Evolutionary conservation across 495 filamentous ascomycete genomes (phyloP).

Genomic region (Penicillium daleae): DNA sequence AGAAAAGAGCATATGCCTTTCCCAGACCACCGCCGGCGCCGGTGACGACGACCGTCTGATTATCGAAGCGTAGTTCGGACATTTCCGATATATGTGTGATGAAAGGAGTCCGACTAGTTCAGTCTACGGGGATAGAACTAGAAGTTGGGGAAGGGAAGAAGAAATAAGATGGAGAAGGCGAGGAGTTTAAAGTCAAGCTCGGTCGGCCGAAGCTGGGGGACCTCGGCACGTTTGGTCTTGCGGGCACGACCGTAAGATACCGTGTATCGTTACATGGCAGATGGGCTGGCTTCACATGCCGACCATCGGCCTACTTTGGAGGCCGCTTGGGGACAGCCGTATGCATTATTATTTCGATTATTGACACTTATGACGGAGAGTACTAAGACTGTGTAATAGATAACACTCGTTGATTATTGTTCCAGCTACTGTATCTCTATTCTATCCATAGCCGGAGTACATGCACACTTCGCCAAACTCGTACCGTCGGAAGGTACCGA

Average conservation of each 20-base stretch:
- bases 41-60: conserved; percentile 95
- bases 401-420: not conserved
- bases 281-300: conserved; percentile 48
- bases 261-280: conserved; percentile 35
- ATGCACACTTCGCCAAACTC: not conserved
- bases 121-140: conserved; percentile 23
- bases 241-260: conserved; percentile 18
- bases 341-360: not conserved
- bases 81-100: conserved; percentile 52
- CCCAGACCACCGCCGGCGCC: conserved; percentile 95
- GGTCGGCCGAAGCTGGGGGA: conserved; percentile 37
- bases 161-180: conserved; percentile 31
- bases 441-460: not conserved
- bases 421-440: not conserved
- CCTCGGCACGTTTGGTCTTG: conserved; percentile 49
- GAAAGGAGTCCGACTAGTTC: conserved; percentile 24
- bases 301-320: conserved; percentile 12
- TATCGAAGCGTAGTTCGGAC: conserved; percentile 88
- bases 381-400: not conserved
- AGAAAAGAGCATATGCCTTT: conserved; percentile 91
- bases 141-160: conserved; percentile 24
- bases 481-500: conserved; percentile 14
- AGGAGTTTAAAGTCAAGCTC: conserved; percentile 45
- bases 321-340: not conserved
- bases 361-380: not conserved